Evolutionary conservation across 345 rosid species (phyloP), one percentile per base, ranked within the genome.

Genomic region (Linum lewisii): DNA sequence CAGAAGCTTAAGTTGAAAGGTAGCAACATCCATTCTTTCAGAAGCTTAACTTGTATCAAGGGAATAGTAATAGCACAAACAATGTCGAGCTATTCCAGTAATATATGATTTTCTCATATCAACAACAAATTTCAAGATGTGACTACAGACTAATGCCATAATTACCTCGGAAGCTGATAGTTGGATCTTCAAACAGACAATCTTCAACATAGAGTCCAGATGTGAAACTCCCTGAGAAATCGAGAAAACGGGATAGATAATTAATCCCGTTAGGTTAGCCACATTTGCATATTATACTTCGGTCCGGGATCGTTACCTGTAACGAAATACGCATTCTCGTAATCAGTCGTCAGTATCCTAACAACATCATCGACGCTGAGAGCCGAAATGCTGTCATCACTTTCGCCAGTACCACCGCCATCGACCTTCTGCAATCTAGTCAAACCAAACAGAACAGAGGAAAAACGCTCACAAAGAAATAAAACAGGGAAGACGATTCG

Each of bases 171-270:
- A 88, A 92, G 62, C 83, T 84, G 42, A 92, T 86, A 47, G 98
- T 92, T 10, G 95, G 98, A 59, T 88, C 98, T 73, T 83, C 95
- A n/a, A 88, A 92, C 60, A 80, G 57, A 60, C 96, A 88, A 63
- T 86, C 96, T 65, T 84, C 78, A 18, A 77, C 72, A 57, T 84
- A 88, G 52, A 86, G 73, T 6, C 55, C 78, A 69, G 75, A 63
- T 65, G 92, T 80, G 75, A 88, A 88, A 67, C 68, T 70, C 67
- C 96, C 96, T 92, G 24, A 2, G 49, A 18, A 49, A 13, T 60
- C 34, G 24, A 2, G 49, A 18, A 49, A 13, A 63, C 34, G 18
- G 11, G 9, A 6, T 15, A 51, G 9, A 6, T 15, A 51, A 51
- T 8, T 9, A 51, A 51, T 51, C 3, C 2, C 13, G 6, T 51